Percentiles rank a stretch among this genome's conserved stretches.
Evolutionary conservation across 2,329 filamentous ascomycete genomes (phyloP).

Genomic region (Coleophoma eucalyptorum): DNA sequence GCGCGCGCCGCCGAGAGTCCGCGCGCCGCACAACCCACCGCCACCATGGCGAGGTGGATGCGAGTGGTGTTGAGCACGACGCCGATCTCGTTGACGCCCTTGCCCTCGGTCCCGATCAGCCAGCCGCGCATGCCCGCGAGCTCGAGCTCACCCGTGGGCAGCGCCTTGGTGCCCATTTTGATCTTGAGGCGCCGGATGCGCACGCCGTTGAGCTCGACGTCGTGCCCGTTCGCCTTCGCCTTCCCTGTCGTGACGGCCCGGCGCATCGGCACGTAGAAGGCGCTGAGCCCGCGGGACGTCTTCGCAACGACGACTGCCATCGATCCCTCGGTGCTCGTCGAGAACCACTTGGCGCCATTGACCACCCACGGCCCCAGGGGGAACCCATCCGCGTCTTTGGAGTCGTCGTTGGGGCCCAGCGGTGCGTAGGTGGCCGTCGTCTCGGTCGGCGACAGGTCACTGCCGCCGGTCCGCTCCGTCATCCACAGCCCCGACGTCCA

Average conservation of each 20-base stretch:
- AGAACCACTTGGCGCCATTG: slow-evolving; percentile 71
- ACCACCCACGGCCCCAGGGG: slow-evolving; percentile 55
- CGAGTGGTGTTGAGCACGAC: slow-evolving; percentile 66
- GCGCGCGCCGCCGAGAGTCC: slow-evolving; percentile 54
- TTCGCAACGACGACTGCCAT: slow-evolving; percentile 63
- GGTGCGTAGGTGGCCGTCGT: slow-evolving; percentile 45
- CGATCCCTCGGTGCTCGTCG: slow-evolving; percentile 60
- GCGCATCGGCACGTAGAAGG: slow-evolving; percentile 63
- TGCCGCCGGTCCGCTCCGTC: slow-evolving; percentile 68
- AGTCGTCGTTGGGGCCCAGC: slow-evolving; percentile 20
- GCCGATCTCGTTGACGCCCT: slow-evolving; percentile 64
- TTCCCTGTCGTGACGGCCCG: too few relatives aligned
- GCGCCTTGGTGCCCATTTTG: slow-evolving; percentile 65
- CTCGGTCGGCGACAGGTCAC: slow-evolving; percentile 66
- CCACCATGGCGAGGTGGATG: slow-evolving; percentile 50
- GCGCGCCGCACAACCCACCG: slow-evolving; percentile 49
- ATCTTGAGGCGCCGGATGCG: slow-evolving; percentile 66
- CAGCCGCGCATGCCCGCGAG: slow-evolving; percentile 59
- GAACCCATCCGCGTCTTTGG: slow-evolving; percentile 22
- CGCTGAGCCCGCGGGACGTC: slow-evolving; percentile 49
- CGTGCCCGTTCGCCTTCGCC: slow-evolving; percentile 2
- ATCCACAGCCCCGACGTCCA: slow-evolving; percentile 80
- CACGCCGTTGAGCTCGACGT: slow-evolving; percentile 59
- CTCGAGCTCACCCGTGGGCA: slow-evolving; percentile 71
- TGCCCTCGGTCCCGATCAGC: slow-evolving; percentile 62